phyloP scores from a whole-genome alignment of 495 filamentous ascomycete genomes.

The Oleoguttula mirabilis region DNA sequence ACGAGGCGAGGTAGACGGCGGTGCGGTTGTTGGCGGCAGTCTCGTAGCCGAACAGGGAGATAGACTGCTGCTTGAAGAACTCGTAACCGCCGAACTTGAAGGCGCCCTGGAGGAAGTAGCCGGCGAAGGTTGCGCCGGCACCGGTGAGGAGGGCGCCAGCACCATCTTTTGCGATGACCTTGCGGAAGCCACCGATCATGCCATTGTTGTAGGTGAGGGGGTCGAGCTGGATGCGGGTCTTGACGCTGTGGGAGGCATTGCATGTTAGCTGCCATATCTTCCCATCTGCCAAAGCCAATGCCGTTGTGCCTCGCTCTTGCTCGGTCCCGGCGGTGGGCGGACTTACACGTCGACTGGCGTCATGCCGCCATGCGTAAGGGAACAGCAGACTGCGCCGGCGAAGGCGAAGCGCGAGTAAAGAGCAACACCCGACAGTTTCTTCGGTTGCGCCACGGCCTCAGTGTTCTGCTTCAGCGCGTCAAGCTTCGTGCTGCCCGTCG shows the following conservation, averaged over 20 bases:
- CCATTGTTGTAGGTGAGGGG: slow-evolving; percentile 34
- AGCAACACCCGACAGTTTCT: slow-evolving; percentile 29
- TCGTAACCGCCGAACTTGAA: slow-evolving; percentile 40
- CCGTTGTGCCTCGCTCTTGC: not conserved
- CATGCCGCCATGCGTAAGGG: slow-evolving; percentile 81
- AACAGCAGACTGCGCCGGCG: slow-evolving; percentile 87
- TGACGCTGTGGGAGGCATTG: slow-evolving; percentile 23
- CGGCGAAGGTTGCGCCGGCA: slow-evolving; percentile 32
- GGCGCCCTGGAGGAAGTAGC: slow-evolving; percentile 37
- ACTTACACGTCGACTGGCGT: slow-evolving; percentile 97
- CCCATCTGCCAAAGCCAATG: not conserved
- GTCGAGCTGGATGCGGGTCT: slow-evolving; percentile 37
- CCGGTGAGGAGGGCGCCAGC: slow-evolving; percentile 32
- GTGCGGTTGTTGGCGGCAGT: slow-evolving; percentile 33
- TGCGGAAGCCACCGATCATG: slow-evolving; percentile 33
- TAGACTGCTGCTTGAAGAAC: slow-evolving; percentile 37
- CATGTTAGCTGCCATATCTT: slow-evolving; percentile 7
- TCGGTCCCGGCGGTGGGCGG: not conserved
- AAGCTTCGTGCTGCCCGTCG: slow-evolving; percentile 30
- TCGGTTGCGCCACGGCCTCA: slow-evolving; percentile 13
- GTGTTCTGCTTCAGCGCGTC: slow-evolving; percentile 28
- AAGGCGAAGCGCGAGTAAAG: slow-evolving; percentile 67
- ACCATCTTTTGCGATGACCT: slow-evolving; percentile 33
- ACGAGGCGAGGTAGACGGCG: slow-evolving; percentile 35
- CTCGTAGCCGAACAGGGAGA: slow-evolving; percentile 34